A percentile compares a stretch with the other conserved stretches of the same genome.
Conservation (phyloP, 1,284 basidiomycete species). For the Vanrija humicola region DNA sequence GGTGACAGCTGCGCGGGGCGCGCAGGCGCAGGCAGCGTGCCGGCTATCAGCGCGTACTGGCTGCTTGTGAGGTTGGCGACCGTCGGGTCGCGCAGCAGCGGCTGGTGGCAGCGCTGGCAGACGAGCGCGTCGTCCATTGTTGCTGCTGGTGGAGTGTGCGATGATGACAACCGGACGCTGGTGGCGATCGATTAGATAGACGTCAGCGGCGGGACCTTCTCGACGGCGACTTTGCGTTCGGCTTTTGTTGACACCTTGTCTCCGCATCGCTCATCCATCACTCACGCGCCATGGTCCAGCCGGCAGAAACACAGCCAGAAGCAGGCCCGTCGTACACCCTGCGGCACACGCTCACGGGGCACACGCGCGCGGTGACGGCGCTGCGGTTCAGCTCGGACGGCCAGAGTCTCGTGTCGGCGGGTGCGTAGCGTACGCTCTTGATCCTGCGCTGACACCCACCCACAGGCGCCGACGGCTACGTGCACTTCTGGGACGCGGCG, state of each 20-base stretch:
- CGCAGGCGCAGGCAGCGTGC: slow-evolving; percentile 57
- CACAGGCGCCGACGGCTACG: slow-evolving; percentile 45
- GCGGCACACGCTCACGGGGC: slow-evolving; percentile 48
- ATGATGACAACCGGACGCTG: background rate
- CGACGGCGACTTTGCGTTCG: background rate
- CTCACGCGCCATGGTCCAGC: background rate
- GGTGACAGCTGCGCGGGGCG: slow-evolving; percentile 48
- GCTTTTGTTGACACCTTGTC: background rate
- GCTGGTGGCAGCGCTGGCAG: slow-evolving; percentile 54
- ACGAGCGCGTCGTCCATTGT: slow-evolving; percentile 21
- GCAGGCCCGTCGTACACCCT: slow-evolving; percentile 24
- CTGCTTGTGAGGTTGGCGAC: slow-evolving; percentile 76
- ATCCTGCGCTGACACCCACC: slow-evolving; percentile 3
- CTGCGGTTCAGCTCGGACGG: slow-evolving; percentile 52
- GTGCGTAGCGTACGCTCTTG: too few relatives aligned
- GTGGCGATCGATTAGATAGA: slow-evolving; percentile 2
- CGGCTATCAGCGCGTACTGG: slow-evolving; percentile 75
- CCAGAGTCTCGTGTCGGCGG: slow-evolving; percentile 45
- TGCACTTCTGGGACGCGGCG: slow-evolving; percentile 43
- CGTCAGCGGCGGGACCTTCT: background rate
- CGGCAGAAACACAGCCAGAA: slow-evolving; percentile 1
- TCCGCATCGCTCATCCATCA: background rate
- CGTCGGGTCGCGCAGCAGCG: slow-evolving; percentile 79
- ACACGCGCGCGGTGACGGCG: slow-evolving; percentile 49
- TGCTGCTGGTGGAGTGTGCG: background rate